Conservation (phyloP, 1,139 yeast species). For the Zygosaccharomyces pseudobailii region DNA sequence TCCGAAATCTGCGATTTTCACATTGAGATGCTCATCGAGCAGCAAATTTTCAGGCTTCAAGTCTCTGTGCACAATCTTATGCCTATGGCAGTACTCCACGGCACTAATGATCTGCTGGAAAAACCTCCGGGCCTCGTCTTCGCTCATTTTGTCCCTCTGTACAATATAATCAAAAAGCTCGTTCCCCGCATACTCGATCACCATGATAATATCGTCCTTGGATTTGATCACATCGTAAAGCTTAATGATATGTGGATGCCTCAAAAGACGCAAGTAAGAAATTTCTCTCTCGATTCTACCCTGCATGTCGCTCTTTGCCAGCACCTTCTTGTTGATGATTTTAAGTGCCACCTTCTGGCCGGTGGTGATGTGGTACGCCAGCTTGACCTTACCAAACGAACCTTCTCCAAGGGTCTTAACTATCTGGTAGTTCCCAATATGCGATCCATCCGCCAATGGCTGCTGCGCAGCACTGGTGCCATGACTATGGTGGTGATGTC, state of each 20-base stretch:
- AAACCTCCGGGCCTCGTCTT: conserved; percentile 87
- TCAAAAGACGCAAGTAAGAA: conserved; percentile 75
- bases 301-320: conserved; percentile 96
- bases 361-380: conserved; percentile 89
- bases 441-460: conserved; percentile 36
- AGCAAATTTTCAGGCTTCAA: conserved; percentile 91
- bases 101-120: conserved; percentile 98
- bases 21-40: conserved; percentile 85
- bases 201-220: conserved; percentile 96
- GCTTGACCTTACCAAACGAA: conserved; percentile 93
- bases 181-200: conserved; percentile 93
- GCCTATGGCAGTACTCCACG: conserved; percentile 95
- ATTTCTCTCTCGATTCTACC: conserved; percentile 95
- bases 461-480: conserved; percentile 12
- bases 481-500: conserved; percentile 21
- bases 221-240: conserved; percentile 94
- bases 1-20: conserved; percentile 96
- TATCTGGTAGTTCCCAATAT: conserved; percentile 91
- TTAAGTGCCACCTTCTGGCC: conserved; percentile 93
- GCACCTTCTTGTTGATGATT: conserved; percentile 87
- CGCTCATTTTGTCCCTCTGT: conserved; percentile 92
- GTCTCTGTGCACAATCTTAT: conserved; percentile 95
- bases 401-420: conserved; percentile 96
- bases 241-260: conserved; percentile 97
- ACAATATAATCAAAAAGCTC: conserved; percentile 95